Evolutionary conservation across 805 yeast genomes (phyloP), one percentile per base, ranked within the genome.

Genomic region (Candida boleticola): DNA sequence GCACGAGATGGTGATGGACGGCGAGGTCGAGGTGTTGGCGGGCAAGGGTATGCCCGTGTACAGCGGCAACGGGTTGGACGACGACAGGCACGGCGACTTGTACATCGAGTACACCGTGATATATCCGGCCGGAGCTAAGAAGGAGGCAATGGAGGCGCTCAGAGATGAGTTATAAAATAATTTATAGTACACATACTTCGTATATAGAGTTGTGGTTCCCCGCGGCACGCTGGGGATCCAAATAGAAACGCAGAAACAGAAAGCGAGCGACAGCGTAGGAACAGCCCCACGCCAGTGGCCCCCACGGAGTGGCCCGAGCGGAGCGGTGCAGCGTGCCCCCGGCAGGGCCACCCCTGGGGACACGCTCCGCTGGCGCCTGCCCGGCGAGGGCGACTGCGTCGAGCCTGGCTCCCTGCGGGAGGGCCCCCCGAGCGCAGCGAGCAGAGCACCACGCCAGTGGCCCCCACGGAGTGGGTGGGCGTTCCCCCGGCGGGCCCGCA

Each of bases 11-110:
- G 80, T 86, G 1, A 49, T 66, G 35, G 68, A 80, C 53, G 95
- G 95, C 2, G 85, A 88, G 50, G 70, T 85, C 5, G 96, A 93
- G 60, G 61, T 73, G 2, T 50, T 92, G 26, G 65, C 71, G 47
- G 89, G 86, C 5, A 82, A 77, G 53, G 99, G 99, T 19, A 89
- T 93, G 97, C 98, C 98, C 2, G 47, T 71, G 4, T 50, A 54
- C 19, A 73, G 66, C 31, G 72, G 72, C 29, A 54, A 54, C 16
- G 55, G 57, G 7, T 53, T 54, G 26, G 51, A 43, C 10, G 50
- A 47, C 21, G 80, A 74, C 37, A 75, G 67, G 38, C 53, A 47
- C 50, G 66, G 83, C 25, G 79, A 78, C 46, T 63, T 79, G 44
- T 76, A 62, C 51, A 61, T 79, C 18, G 72, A 73, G 74, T 77